Percentiles rank a stretch among this genome's conserved stretches.
Conservation (phyloP, 176 grass and related monocot species). For the Puccinellia tenuiflora region DNA sequence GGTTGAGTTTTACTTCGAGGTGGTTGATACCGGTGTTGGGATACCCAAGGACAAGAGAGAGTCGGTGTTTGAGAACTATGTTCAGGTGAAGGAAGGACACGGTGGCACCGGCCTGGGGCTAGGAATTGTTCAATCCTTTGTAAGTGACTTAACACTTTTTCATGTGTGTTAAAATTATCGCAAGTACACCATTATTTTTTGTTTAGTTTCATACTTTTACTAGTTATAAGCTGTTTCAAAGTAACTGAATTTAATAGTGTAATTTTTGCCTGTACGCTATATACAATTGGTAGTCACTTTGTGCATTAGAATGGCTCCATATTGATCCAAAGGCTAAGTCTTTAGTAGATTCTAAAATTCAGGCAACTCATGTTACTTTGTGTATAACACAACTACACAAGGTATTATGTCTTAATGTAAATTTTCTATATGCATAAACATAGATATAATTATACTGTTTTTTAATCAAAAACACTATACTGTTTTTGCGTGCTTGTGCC, state of each 20-base stretch:
- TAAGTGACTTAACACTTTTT: not conserved
- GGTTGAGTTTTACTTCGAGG: constrained; percentile 60
- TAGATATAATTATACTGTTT: not conserved
- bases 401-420: too few relatives aligned
- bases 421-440: too few relatives aligned
- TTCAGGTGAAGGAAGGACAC: constrained; percentile 45
- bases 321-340: too few relatives aligned
- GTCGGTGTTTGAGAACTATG: constrained; percentile 77
- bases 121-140: constrained; percentile 86
- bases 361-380: too few relatives aligned
- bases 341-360: too few relatives aligned
- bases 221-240: too few relatives aligned
- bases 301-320: not conserved
- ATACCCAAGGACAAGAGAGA: constrained; percentile 52
- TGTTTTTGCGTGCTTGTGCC: too few relatives aligned
- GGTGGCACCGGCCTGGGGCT: constrained; percentile 69
- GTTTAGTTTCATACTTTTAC: not conserved
- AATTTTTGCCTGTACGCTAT: not conserved
- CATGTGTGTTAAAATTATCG: not conserved
- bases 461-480: not conserved
- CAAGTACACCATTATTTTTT: too few relatives aligned
- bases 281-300: not conserved
- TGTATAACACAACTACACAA: too few relatives aligned
- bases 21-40: constrained; percentile 14
- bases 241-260: too few relatives aligned